phyloP scores from a whole-genome alignment of 2,329 filamentous ascomycete species.

The Claviceps humidiphila region DNA sequence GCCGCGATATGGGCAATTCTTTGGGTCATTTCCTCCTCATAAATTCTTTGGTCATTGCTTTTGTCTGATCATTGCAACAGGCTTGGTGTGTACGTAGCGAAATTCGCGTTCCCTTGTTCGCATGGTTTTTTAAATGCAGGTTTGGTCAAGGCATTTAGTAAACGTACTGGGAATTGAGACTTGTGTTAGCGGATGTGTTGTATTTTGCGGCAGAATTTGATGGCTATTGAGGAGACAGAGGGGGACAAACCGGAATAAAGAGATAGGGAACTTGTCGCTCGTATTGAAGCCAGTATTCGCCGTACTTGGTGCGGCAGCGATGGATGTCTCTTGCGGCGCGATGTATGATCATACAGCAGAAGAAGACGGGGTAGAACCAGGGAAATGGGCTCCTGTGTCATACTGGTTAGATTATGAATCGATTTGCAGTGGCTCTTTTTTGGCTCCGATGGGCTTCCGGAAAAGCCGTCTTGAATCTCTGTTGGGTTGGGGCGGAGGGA shows the following conservation, averaged over 20 bases:
- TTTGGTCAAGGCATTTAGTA: not conserved
- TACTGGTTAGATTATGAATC: constrained; percentile 4
- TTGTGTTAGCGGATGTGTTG: not conserved
- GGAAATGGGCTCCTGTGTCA: constrained; percentile 56
- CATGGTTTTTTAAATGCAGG: not conserved
- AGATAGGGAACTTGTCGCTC: constrained; percentile 67
- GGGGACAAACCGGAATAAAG: constrained; percentile 54
- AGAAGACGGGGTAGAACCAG: constrained; percentile 85
- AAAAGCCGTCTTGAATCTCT: not conserved
- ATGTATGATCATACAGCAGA: constrained; percentile 68
- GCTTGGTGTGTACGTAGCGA: constrained; percentile 1
- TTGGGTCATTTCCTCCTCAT: not conserved
- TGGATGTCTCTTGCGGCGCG: constrained; percentile 65
- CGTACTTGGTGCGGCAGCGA: constrained; percentile 68
- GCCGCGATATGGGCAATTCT: not conserved
- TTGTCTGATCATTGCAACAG: not conserved
- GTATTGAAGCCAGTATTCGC: constrained; percentile 69
- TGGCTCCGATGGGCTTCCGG: not conserved
- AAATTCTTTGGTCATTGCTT: not conserved
- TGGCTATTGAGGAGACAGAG: not conserved
- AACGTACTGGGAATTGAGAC: not conserved
- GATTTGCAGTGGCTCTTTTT: too few species aligned
- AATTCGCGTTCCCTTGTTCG: not conserved
- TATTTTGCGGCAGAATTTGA: not conserved
- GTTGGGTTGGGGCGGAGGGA: too few species aligned